Conservation (phyloP, 768 basidiomycete genomes). For the Suillus sp. region DNA sequence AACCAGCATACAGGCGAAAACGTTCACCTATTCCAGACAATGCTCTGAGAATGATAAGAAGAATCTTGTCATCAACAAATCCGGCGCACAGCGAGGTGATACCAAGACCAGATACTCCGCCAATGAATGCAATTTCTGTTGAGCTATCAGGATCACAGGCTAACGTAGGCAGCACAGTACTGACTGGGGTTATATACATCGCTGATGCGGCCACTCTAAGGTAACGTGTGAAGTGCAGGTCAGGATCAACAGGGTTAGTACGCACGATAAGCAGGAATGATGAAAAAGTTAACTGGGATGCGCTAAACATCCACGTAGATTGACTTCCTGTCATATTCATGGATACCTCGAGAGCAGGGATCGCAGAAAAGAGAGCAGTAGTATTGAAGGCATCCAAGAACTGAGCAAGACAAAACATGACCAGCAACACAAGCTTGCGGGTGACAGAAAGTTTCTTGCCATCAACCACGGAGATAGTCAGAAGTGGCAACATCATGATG, state of each 20-base stretch:
- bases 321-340: constrained; percentile 25
- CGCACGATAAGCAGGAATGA: constrained; percentile 35
- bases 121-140: constrained; percentile 43
- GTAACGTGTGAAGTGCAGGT: background rate
- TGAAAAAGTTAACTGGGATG: constrained; percentile 45
- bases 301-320: constrained; percentile 44
- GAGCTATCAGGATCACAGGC: background rate
- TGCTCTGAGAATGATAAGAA: constrained; percentile 52
- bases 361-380: constrained; percentile 40
- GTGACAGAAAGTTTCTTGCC: constrained; percentile 16
- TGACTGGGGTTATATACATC: constrained; percentile 45
- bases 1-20: background rate
- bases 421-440: constrained; percentile 35
- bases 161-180: constrained; percentile 7
- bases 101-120: constrained; percentile 45
- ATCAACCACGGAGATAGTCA: constrained; percentile 5
- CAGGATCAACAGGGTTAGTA: background rate
- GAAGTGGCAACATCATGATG: constrained; percentile 15
- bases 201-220: constrained; percentile 40
- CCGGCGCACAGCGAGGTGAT: constrained; percentile 46
- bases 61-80: constrained; percentile 48
- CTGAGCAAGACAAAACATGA: constrained; percentile 43
- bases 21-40: constrained; percentile 50
- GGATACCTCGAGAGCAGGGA: constrained; percentile 35
- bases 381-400: constrained; percentile 48